Percentiles rank a stretch among this genome's conserved stretches.
Conservation (phyloP, 140 eudicot species). For the Cichorium intybus region DNA sequence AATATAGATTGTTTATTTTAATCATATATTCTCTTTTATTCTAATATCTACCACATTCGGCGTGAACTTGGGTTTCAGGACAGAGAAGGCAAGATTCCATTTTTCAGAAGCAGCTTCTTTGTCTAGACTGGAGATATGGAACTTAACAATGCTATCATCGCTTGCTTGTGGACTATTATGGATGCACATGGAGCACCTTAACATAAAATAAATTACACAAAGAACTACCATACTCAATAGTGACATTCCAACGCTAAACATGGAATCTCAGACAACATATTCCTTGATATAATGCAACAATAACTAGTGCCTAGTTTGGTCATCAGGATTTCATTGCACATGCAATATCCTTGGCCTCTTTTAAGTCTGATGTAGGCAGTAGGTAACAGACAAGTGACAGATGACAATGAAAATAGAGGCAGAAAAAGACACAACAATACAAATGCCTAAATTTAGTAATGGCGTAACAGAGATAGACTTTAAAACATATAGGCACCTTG, state of each 20-base stretch:
- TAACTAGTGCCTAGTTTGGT: neutral
- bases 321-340: neutral
- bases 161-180: neutral
- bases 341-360: neutral
- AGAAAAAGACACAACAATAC: neutral
- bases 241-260: neutral
- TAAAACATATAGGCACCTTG: conserved; percentile 39
- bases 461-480: neutral
- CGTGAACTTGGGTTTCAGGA: neutral
- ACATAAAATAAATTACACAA: neutral
- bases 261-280: neutral
- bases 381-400: neutral
- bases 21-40: neutral
- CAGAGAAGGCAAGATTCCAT: neutral
- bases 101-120: neutral
- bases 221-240: neutral
- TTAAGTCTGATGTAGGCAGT: neutral
- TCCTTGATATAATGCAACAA: neutral
- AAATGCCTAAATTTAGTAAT: neutral
- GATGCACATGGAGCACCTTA: too few relatives aligned
- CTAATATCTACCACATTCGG: neutral
- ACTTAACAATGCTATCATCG: too few relatives aligned
- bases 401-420: neutral
- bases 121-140: too few relatives aligned
- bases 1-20: neutral